These are phyloP conservation scores for Candida orba DNA, from an alignment of 805 yeast genomes.

Conservation along the genomic window DNA sequence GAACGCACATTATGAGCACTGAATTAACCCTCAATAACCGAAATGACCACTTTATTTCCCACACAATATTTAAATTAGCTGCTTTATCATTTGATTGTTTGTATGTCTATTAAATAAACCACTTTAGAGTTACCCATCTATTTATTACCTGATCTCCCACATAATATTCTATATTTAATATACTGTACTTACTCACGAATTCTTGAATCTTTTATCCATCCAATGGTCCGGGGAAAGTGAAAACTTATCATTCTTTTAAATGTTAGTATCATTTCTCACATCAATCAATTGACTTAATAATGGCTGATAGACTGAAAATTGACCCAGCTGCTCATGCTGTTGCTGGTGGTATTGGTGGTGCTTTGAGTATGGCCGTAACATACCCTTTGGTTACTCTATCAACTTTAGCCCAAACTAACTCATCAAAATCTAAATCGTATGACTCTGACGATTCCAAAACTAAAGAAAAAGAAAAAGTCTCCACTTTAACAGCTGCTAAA, in stretches of 20 bases:
- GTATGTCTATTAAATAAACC: too few species aligned
- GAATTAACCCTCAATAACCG: not conserved
- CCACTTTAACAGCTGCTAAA: conserved; percentile 33
- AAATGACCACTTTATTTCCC: too few species aligned
- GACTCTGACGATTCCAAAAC: not conserved
- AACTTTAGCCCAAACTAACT: conserved; percentile 79
- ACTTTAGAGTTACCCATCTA: too few species aligned
- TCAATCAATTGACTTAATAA: not conserved
- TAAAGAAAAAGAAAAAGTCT: conserved; percentile 12
- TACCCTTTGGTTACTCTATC: conserved; percentile 85
- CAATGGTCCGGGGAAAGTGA: not conserved
- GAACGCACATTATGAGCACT: too few species aligned
- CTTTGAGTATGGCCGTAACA: conserved; percentile 77
- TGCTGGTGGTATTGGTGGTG: conserved; percentile 93
- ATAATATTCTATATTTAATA: too few species aligned
- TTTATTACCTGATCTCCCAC: too few species aligned
- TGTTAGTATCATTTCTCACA: too few species aligned
- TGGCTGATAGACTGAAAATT: conserved; percentile 21
- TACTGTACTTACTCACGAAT: too few species aligned
- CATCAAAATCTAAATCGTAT: conserved; percentile 17
- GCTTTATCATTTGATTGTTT: too few species aligned
- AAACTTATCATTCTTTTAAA: not conserved
- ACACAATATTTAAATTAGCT: not conserved
- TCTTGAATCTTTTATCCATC: too few species aligned
- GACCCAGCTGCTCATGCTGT: conserved; percentile 67